Conservation (phyloP, 805 yeast genomes). For the Candida manassasensis region DNA sequence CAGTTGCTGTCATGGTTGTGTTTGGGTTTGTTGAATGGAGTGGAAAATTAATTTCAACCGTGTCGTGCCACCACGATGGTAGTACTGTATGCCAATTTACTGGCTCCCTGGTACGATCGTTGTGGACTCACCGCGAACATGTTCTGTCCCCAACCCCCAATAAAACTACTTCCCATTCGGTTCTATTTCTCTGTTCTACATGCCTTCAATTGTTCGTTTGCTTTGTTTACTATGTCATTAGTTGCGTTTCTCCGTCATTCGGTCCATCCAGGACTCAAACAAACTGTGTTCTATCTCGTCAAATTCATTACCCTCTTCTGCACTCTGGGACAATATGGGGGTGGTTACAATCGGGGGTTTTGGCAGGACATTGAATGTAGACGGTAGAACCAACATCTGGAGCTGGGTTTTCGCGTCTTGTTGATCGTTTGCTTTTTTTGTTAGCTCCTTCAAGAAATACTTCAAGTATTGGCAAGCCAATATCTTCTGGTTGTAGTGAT, state of each 20-base stretch:
- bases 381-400: constrained; percentile 34
- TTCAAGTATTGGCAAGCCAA: constrained; percentile 37
- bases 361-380: constrained; percentile 15
- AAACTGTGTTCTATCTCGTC: constrained; percentile 41
- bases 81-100: too few relatives aligned
- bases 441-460: constrained; percentile 34
- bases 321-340: constrained; percentile 3
- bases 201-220: background rate
- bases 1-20: background rate
- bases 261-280: constrained; percentile 39
- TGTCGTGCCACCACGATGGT: too few relatives aligned
- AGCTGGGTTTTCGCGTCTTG: constrained; percentile 14
- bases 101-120: too few relatives aligned
- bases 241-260: constrained; percentile 16
- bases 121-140: too few relatives aligned
- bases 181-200: too few relatives aligned
- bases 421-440: constrained; percentile 13
- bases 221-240: background rate
- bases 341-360: background rate
- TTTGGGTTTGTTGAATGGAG: too few relatives aligned
- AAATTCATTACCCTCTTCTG: constrained; percentile 11
- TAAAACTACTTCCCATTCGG: too few relatives aligned
- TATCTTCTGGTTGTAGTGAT: constrained; percentile 19
- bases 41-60: too few relatives aligned
- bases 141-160: too few relatives aligned